Evolutionary conservation across 2,329 filamentous ascomycete species (phyloP).

Genomic region (Parastagonospora avenae): DNA sequence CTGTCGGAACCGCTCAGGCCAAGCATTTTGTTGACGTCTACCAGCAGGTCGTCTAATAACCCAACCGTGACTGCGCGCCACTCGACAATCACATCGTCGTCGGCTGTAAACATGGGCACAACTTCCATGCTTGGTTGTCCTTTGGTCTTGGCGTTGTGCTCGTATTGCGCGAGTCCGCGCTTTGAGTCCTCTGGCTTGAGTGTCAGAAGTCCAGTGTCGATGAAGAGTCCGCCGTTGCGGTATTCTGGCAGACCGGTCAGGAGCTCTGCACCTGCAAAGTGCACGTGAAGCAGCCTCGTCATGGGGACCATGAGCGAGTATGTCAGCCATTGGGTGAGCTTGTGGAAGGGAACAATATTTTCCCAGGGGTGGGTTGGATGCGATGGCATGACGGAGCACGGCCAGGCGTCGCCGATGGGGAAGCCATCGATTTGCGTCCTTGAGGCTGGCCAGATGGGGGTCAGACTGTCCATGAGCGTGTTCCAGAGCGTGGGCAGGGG

Average conservation of each 20-base stretch:
- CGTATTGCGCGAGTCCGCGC: conserved; percentile 72
- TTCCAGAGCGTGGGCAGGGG: conserved; percentile 88
- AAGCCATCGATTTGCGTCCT: conserved; percentile 86
- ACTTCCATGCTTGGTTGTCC: conserved; percentile 75
- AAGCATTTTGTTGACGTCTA: conserved; percentile 71
- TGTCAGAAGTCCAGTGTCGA: conserved; percentile 81
- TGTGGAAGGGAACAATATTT: conserved; percentile 88
- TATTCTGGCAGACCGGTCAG: conserved; percentile 91
- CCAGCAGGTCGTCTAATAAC: conserved; percentile 72
- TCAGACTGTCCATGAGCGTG: conserved; percentile 84
- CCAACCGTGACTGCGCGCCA: conserved; percentile 78
- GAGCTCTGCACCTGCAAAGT: conserved; percentile 81
- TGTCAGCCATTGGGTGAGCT: conserved; percentile 87
- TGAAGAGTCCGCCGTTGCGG: conserved; percentile 85
- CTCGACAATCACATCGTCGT: conserved; percentile 80
- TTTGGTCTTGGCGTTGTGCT: conserved; percentile 72
- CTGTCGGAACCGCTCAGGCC: conserved; percentile 71
- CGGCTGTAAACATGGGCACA: conserved; percentile 72
- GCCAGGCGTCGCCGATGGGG: conserved; percentile 93
- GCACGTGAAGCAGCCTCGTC: conserved; percentile 77
- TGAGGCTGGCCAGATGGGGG: conserved; percentile 85
- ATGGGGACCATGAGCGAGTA: conserved; percentile 95
- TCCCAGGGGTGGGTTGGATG: conserved; percentile 75
- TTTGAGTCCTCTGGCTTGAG: conserved; percentile 73
- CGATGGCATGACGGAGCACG: conserved; percentile 81